Conservation (phyloP, 2,329 filamentous ascomycete genomes). For the Aspergillus tanneri region DNA sequence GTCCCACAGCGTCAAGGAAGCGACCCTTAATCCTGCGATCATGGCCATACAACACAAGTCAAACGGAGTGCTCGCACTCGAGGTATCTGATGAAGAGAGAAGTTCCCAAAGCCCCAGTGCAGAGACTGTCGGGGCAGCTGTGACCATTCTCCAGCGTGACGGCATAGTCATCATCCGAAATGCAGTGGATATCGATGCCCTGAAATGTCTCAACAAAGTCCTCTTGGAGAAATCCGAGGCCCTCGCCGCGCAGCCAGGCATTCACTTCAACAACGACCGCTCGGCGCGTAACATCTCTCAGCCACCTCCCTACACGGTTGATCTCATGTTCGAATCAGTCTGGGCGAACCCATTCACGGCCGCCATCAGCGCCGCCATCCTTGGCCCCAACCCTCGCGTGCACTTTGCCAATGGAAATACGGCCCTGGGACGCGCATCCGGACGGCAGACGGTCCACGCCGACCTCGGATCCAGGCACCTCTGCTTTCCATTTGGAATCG, state of each 20-base stretch:
- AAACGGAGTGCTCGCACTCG: too few species aligned
- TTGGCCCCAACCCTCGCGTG: constrained; percentile 39
- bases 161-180: constrained; percentile 42
- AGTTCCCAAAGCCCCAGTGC: too few species aligned
- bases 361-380: constrained; percentile 36
- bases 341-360: constrained; percentile 42
- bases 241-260: constrained; percentile 28
- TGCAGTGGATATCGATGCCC: constrained; percentile 32
- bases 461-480: constrained; percentile 51
- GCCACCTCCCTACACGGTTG: constrained; percentile 36
- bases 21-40: too few species aligned
- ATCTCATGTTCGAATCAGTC: constrained; percentile 40
- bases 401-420: constrained; percentile 44
- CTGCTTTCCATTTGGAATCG: constrained; percentile 50
- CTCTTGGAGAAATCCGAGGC: constrained; percentile 34
- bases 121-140: too few species aligned
- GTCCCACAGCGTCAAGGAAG: too few species aligned
- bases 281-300: constrained; percentile 44
- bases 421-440: constrained; percentile 38
- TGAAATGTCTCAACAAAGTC: constrained; percentile 33
- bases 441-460: constrained; percentile 44
- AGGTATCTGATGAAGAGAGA: too few species aligned
- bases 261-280: constrained; percentile 28
- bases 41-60: too few species aligned
- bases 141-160: constrained; percentile 39